Evolutionary conservation across 257 asterid species (phyloP).

Genomic region (Forsythia viridissima): DNA sequence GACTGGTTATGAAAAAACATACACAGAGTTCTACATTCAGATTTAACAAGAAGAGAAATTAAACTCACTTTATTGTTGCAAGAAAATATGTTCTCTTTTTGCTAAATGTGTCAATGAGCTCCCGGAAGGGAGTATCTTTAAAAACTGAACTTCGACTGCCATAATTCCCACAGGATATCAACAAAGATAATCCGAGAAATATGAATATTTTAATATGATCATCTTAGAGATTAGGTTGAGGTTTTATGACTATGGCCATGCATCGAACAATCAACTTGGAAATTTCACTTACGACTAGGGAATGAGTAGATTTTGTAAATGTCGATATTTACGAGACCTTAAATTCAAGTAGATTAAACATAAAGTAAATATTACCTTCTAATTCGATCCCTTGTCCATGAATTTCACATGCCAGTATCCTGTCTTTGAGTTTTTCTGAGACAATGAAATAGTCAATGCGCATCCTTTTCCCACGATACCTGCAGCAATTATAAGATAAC

Average conservation of each 20-base stretch:
- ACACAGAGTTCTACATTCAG: not conserved
- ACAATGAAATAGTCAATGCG: constrained; percentile 87
- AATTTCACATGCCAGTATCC: constrained; percentile 71
- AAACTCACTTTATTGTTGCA: not conserved
- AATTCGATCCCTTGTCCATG: constrained; percentile 84
- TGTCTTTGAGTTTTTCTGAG: constrained; percentile 66
- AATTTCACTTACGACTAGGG: not conserved
- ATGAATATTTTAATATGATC: not conserved
- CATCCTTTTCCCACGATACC: constrained; percentile 99
- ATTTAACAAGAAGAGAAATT: too few species aligned
- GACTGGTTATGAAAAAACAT: not conserved
- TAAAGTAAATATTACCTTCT: constrained; percentile 49
- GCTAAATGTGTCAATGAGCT: not conserved
- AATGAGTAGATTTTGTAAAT: not conserved
- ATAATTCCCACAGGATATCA: not conserved
- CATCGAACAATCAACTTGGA: not conserved
- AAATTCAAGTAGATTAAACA: not conserved
- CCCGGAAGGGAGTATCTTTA: not conserved
- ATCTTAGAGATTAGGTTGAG: not conserved
- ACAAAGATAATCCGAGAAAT: not conserved
- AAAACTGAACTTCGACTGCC: not conserved
- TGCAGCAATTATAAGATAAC: constrained; percentile 31
- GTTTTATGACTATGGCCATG: not conserved
- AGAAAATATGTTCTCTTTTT: not conserved
- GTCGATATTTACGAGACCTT: not conserved